Conservation (phyloP, 2,329 filamentous ascomycete species). For the Arthrobotrys entomopaga region DNA sequence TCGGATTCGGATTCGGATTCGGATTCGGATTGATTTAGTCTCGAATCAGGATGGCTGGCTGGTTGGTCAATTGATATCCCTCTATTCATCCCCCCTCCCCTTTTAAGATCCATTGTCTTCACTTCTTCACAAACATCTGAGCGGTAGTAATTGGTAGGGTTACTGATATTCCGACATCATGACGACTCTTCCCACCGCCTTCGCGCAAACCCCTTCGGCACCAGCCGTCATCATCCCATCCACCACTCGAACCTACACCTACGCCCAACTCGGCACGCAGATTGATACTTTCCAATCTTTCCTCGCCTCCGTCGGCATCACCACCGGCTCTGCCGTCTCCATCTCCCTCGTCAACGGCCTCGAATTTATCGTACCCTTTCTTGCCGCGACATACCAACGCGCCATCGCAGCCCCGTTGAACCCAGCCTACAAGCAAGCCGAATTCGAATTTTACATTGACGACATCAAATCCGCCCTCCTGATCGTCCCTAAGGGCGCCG, state of each 20-base stretch:
- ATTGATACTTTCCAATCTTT: slow-evolving; percentile 78
- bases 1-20: neutral
- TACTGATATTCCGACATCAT: slow-evolving; percentile 62
- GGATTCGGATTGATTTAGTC: too few species aligned
- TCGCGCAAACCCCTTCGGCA: slow-evolving; percentile 66
- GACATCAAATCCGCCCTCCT: slow-evolving; percentile 83
- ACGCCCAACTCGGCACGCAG: slow-evolving; percentile 73
- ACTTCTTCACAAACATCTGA: slow-evolving; percentile 5
- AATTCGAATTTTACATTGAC: slow-evolving; percentile 92
- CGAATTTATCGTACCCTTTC: slow-evolving; percentile 86
- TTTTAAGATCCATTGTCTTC: neutral
- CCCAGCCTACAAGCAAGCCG: slow-evolving; percentile 85
- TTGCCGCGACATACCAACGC: slow-evolving; percentile 85
- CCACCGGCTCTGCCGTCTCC: slow-evolving; percentile 76
- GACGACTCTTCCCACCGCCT: slow-evolving; percentile 70
- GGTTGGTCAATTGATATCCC: slow-evolving; percentile 24
- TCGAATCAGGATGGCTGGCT: slow-evolving; percentile 27
- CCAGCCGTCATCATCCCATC: slow-evolving; percentile 79
- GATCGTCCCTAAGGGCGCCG: slow-evolving; percentile 78
- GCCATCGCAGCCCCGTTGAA: slow-evolving; percentile 87
- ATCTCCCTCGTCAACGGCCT: slow-evolving; percentile 86
- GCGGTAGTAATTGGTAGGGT: too few species aligned
- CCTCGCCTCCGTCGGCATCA: slow-evolving; percentile 78
- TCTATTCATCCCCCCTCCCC: neutral
- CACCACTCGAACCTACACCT: slow-evolving; percentile 73